Evolutionary conservation across 1,284 basidiomycete genomes (phyloP).

Genomic region (Wolfiporia cocos): DNA sequence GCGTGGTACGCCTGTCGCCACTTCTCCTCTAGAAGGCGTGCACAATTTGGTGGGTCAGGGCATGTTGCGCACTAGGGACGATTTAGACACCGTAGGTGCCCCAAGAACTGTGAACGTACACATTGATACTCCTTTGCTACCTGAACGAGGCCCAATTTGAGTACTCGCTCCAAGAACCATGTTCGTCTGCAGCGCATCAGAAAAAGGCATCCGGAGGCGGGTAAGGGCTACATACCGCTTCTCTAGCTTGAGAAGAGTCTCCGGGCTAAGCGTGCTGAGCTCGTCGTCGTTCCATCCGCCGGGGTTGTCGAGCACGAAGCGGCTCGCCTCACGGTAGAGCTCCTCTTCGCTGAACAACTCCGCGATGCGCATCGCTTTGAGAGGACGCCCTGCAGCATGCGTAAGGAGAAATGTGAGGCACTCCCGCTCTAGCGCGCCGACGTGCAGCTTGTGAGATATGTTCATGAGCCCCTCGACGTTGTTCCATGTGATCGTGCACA

Average conservation of each 20-base stretch:
- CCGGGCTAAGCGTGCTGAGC: constrained; percentile 69
- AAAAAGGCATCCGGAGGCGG: background rate
- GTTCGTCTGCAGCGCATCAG: constrained; percentile 52
- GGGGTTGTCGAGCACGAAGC: constrained; percentile 88
- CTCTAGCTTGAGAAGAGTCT: constrained; percentile 83
- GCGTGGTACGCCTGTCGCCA: constrained; percentile 87
- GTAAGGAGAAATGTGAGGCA: constrained; percentile 85
- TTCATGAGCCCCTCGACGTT: constrained; percentile 88
- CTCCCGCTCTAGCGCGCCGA: constrained; percentile 72
- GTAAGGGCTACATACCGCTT: constrained; percentile 53
- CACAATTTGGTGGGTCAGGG: constrained; percentile 75
- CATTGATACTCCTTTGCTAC: constrained; percentile 90
- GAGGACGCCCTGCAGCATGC: constrained; percentile 85
- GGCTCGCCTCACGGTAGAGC: constrained; percentile 81
- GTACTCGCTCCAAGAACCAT: constrained; percentile 91
- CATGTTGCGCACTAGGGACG: constrained; percentile 67
- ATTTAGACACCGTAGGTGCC: constrained; percentile 18
- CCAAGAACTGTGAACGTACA: constrained; percentile 35
- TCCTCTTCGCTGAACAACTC: constrained; percentile 85
- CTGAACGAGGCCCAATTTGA: constrained; percentile 85
- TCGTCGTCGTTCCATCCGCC: constrained; percentile 82
- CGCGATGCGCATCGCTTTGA: constrained; percentile 87
- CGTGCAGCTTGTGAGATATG: constrained; percentile 80
- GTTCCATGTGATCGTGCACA: constrained; percentile 90
- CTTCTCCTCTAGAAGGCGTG: constrained; percentile 87